Conservation (phyloP, 345 rosid species). For the Pistacia atlantica region DNA sequence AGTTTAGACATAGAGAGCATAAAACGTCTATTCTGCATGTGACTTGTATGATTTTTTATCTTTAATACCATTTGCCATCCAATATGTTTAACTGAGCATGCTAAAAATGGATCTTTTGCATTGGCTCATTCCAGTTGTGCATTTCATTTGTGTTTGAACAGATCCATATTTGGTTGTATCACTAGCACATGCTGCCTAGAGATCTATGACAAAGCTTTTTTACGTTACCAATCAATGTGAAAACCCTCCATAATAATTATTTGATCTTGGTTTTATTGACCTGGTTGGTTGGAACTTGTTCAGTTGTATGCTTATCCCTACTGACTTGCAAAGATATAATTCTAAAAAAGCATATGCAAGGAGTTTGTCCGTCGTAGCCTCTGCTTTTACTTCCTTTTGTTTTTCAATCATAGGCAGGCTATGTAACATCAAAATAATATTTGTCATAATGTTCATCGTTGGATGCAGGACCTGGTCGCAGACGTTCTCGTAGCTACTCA, state of each 20-base stretch:
- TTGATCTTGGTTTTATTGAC: background rate
- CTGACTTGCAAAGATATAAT: background rate
- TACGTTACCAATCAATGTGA: background rate
- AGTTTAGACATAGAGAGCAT: background rate
- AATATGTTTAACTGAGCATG: too few species aligned
- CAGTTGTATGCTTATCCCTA: background rate
- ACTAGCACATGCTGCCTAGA: background rate
- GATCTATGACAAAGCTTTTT: background rate
- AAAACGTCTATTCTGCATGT: background rate
- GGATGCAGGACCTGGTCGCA: constrained; percentile 40
- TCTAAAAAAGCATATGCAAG: background rate
- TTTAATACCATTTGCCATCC: background rate
- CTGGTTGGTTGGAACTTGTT: background rate
- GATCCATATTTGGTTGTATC: background rate
- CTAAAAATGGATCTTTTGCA: background rate
- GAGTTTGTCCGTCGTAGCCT: background rate
- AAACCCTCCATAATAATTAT: background rate
- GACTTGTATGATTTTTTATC: background rate
- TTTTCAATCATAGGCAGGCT: background rate
- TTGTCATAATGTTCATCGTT: background rate
- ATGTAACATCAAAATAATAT: background rate
- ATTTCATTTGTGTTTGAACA: background rate
- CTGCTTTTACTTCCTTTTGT: background rate
- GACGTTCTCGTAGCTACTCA: constrained; percentile 55
- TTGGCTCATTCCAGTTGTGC: background rate